These are phyloP conservation scores for Orbilia ellipsospora DNA, from an alignment of 2,329 filamentous ascomycete species.

Conservation along the genomic window DNA sequence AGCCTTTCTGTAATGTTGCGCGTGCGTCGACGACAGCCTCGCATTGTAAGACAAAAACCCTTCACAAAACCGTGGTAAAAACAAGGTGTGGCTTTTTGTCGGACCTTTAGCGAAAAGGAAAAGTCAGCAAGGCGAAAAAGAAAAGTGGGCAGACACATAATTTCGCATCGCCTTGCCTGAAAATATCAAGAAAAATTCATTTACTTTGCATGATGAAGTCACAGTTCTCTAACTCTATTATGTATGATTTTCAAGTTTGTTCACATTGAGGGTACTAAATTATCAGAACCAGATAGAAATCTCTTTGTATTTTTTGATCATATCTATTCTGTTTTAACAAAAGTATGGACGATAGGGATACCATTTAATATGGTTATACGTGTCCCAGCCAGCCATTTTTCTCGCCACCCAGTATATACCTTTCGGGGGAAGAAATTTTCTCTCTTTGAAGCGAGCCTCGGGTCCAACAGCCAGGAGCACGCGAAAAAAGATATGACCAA, in stretches of 20 bases:
- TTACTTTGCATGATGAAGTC: not conserved
- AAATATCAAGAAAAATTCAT: not conserved
- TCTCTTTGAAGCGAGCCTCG: slow-evolving; percentile 11
- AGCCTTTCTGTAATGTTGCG: not conserved
- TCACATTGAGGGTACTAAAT: not conserved
- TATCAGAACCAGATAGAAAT: slow-evolving; percentile 12
- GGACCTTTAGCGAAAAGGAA: slow-evolving; percentile 21
- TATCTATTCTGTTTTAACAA: slow-evolving; percentile 1
- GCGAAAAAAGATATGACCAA: slow-evolving; percentile 1
- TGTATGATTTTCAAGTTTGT: not conserved
- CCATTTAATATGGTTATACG: not conserved
- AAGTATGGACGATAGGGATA: not conserved
- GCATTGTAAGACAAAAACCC: slow-evolving; percentile 1
- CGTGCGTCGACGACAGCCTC: not conserved
- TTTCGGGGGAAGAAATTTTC: slow-evolving; percentile 2
- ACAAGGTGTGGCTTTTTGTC: slow-evolving; percentile 52
- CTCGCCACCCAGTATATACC: not conserved
- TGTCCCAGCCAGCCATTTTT: not conserved
- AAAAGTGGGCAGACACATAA: not conserved
- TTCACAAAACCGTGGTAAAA: slow-evolving; percentile 15
- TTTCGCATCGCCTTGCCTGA: slow-evolving; percentile 9
- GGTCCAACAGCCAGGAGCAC: slow-evolving; percentile 18
- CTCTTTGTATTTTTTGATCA: not conserved
- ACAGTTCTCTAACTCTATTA: too few species aligned
- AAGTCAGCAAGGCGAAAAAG: slow-evolving; percentile 1